These are phyloP conservation scores for Prunus yedoensis DNA, from an alignment of 331 rosid genomes.

Conservation along the genomic window DNA sequence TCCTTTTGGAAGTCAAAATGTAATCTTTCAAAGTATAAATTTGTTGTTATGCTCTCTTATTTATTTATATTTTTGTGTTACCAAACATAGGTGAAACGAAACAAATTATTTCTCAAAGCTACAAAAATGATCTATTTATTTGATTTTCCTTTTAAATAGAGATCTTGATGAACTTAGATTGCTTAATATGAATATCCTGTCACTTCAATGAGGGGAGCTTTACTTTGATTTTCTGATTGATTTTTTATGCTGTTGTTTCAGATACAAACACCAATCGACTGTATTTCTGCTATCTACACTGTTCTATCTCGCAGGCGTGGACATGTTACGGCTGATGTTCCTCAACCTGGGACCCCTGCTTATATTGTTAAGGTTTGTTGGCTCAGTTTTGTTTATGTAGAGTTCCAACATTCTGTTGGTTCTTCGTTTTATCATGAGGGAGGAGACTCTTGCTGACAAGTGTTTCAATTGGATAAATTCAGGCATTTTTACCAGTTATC, in stretches of 20 bases:
- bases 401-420: background rate
- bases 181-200: slow-evolving; percentile 1
- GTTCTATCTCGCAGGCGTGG: slow-evolving; percentile 97
- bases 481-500: slow-evolving; percentile 93
- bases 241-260: slow-evolving; percentile 42
- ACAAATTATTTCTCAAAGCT: background rate
- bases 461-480: slow-evolving; percentile 11
- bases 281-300: slow-evolving; percentile 96
- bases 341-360: slow-evolving; percentile 97
- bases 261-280: slow-evolving; percentile 98
- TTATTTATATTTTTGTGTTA: background rate
- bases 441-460: background rate
- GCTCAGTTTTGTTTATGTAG: slow-evolving; percentile 11
- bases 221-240: slow-evolving; percentile 20
- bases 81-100: background rate
- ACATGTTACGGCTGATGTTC: slow-evolving; percentile 97
- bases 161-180: slow-evolving; percentile 1
- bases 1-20: background rate
- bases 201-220: slow-evolving; percentile 10
- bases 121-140: background rate
- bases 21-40: background rate
- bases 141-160: background rate
- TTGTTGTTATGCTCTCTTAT: background rate
- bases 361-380: slow-evolving; percentile 81
- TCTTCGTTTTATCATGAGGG: background rate